Conservation (phyloP, 768 basidiomycete species). For the Piloderma croceum region DNA sequence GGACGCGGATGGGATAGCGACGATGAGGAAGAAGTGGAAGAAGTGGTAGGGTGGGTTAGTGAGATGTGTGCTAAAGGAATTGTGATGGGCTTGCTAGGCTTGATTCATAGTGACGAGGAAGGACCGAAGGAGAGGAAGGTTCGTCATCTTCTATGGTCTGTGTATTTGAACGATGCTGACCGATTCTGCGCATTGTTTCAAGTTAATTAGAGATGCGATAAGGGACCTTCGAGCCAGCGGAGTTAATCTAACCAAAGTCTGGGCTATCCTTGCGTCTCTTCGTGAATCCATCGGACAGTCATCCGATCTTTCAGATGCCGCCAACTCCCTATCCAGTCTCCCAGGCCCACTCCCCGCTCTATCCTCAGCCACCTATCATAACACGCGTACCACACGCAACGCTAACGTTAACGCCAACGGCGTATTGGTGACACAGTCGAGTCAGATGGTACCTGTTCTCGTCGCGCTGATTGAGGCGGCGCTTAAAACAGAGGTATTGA, state of each 20-base stretch:
- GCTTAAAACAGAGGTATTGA: slow-evolving; percentile 41
- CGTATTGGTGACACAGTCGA: slow-evolving; percentile 36
- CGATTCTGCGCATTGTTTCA: slow-evolving; percentile 2
- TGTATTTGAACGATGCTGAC: slow-evolving; percentile 3
- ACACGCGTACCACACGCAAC: slow-evolving; percentile 46
- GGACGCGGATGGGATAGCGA: slow-evolving; percentile 25
- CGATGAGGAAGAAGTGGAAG: slow-evolving; percentile 36
- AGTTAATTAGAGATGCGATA: slow-evolving; percentile 41
- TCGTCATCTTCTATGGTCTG: slow-evolving; percentile 2
- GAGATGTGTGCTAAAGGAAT: slow-evolving; percentile 61
- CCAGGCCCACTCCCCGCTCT: slow-evolving; percentile 60
- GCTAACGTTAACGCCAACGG: slow-evolving; percentile 27
- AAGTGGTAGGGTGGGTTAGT: slow-evolving; percentile 51
- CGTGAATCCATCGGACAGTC: slow-evolving; percentile 29
- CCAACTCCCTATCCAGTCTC: slow-evolving; percentile 22
- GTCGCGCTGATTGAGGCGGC: slow-evolving; percentile 50
- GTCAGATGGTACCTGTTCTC: slow-evolving; percentile 66
- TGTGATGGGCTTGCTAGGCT: slow-evolving; percentile 53
- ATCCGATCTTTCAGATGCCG: slow-evolving; percentile 10
- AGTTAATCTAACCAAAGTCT: slow-evolving; percentile 56
- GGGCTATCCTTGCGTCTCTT: slow-evolving; percentile 47
- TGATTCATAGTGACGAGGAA: slow-evolving; percentile 42
- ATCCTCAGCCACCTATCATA: slow-evolving; percentile 30
- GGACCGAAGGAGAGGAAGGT: slow-evolving; percentile 35
- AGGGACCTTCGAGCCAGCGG: slow-evolving; percentile 51